These are phyloP conservation scores for Xylariaceae sp. DNA, from an alignment of 2,329 filamentous ascomycete genomes.

Conservation along the genomic window DNA sequence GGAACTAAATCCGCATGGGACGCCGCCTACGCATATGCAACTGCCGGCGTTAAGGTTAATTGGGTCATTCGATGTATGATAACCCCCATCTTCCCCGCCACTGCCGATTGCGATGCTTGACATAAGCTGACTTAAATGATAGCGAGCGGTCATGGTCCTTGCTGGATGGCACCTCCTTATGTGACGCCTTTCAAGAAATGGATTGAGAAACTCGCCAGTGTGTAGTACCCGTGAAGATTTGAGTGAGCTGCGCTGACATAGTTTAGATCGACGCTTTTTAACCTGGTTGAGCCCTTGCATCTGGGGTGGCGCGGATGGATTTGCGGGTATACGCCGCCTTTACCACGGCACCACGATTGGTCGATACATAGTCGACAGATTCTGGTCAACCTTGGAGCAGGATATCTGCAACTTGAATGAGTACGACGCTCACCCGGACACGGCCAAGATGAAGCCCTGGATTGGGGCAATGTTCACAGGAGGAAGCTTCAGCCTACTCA, in stretches of 20 bases:
- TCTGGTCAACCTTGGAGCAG: conserved; percentile 52
- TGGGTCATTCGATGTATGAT: conserved; percentile 46
- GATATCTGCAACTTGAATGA: conserved; percentile 51
- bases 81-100: not conserved
- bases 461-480: conserved; percentile 48
- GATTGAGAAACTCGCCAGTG: conserved; percentile 44
- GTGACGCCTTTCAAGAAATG: conserved; percentile 46
- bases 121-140: not conserved
- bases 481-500: conserved; percentile 53
- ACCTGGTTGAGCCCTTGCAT: conserved; percentile 72
- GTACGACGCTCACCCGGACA: conserved; percentile 50
- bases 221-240: conserved; percentile 20
- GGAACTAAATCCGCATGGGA: conserved; percentile 60
- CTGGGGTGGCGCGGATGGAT: conserved; percentile 62
- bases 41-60: conserved; percentile 47
- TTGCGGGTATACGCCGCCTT: conserved; percentile 46
- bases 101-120: not conserved
- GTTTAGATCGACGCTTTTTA: conserved; percentile 53
- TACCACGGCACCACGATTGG: conserved; percentile 54
- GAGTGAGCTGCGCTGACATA: not conserved
- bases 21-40: conserved; percentile 52
- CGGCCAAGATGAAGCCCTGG: conserved; percentile 50
- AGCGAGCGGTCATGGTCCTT: conserved; percentile 47
- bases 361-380: conserved; percentile 48
- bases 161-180: conserved; percentile 47